Base-by-base conservation (phyloP, 2,329 filamentous ascomycete genomes). In the Penicillium sp. region DNA sequence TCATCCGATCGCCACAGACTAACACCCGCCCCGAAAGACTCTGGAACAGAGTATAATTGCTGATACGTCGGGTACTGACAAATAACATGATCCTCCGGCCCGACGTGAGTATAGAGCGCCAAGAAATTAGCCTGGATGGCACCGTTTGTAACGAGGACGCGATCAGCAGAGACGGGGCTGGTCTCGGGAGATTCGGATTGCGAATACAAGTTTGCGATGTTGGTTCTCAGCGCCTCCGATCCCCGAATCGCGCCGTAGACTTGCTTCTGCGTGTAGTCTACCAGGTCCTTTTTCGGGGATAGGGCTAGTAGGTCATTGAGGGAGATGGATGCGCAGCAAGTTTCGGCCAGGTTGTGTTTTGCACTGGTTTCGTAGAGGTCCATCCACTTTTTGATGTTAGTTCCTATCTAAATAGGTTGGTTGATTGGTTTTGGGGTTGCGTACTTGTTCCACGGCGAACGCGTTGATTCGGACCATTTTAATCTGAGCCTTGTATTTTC, bases 51-150 rank as follows among this genome's bases (percentile, higher is more conserved):
- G 68, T 93, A 94, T 1, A 96, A 81, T 66, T 94, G 90, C 71
- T 94, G 89, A 66, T 94, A 95, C 1, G 90, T 93, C 13, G 92
- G 91, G 69, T 92, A 90, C 56, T 94, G 89, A 67, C 89, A 94
- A 56, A 96, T 82, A 45, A 93, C 88, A 79, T 96, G 91, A 68
- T 96, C 90, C 1, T 86, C 89, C 0, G 85, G 83, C 0, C 84
- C 83, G 2, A 94, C 70, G 7, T 94, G 78, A 1, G 87, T 80
- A 71, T 92, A 92, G 8, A 94, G 81, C 2, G 86, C 76, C n/a
- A 94, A 76, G 64, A 91, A 90, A 68, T 96, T 96, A n/a, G 90
- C 91, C 6, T 85, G 81, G 49, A 95, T 95, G 14, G 90, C 90
- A 10, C 92, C 92, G 31, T 88, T 84, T 0, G 89, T 90, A 56